Base-by-base conservation (phyloP, 495 filamentous ascomycete species). In the Poronia punctata region DNA sequence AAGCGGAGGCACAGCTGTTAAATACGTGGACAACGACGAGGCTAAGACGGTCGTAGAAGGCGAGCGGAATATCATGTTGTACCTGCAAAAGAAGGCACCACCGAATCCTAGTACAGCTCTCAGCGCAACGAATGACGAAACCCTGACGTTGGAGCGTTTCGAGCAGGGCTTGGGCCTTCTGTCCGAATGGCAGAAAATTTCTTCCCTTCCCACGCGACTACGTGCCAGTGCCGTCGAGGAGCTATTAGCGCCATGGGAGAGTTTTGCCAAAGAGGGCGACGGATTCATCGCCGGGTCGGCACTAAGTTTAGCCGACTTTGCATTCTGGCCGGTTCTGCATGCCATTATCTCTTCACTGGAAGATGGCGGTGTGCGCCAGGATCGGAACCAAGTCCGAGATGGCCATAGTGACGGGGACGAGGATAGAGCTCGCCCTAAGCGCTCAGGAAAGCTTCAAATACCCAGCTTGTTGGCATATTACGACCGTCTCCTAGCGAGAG, bases 281-380 rank as follows among this genome's bases (percentile, higher is more conserved):
- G 55, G 63, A 20, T 85, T 80, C 46, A 73, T 84, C 4, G 73
- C 74, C 11, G 82, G 80, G 0, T 40, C 58, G 0, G 45, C 46
- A 1, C 68, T 82, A 11, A 70, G 72, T 2, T 66, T 85, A 11
- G 82, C 78, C 7, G 85, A 90, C 55, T 86, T 76, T 50, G 75
- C 78, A 0, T 62, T 86, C 7, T 88, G 80, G 80, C 84, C 85
- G 0, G 69, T 85, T 7, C 59, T 90, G 27, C 57, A 80, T 35
- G 71, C 79, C 20, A 71, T 85, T 7, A 61, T 76, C 15, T 24
- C 33, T 3, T 18, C 23, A 4, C 7, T 11, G 4, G 21, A 9
- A 37, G 1, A 5, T 8, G 4, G 7, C 24, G 22, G 35, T 9
- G 18, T n/a, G n/a, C n/a, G n/a, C n/a, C n/a, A n/a, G n/a, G n/a